A percentile compares a stretch with the other conserved stretches of the same genome.
phyloP scores from a whole-genome alignment of 2,329 filamentous ascomycete species.

The Zymoseptoria brevis region DNA sequence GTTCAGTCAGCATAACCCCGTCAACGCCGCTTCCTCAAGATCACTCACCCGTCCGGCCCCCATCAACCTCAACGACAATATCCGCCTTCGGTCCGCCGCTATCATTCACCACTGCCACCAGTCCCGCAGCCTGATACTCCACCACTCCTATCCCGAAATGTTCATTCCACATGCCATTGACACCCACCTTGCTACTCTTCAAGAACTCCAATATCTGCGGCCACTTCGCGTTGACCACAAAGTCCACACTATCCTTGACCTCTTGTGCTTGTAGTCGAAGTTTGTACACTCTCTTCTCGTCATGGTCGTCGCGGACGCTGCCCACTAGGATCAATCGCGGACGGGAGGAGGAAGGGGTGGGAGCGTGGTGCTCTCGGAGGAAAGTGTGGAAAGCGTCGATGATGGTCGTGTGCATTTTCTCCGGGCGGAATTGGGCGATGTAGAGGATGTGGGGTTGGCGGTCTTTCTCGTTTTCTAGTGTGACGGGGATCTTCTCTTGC shows the following conservation, averaged over 20 bases:
- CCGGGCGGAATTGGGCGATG: constrained; percentile 93
- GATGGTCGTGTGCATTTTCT: constrained; percentile 90
- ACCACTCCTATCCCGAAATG: constrained; percentile 98
- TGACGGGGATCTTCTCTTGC: constrained; percentile 64
- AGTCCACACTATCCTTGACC: constrained; percentile 76
- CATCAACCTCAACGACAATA: constrained; percentile 77
- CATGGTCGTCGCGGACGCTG: constrained; percentile 77
- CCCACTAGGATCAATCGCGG: constrained; percentile 78
- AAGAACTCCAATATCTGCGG: constrained; percentile 76
- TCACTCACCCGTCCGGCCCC: constrained; percentile 62
- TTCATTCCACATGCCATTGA: constrained; percentile 99
- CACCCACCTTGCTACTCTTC: constrained; percentile 68
- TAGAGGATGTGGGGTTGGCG: constrained; percentile 73
- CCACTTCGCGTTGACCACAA: constrained; percentile 86
- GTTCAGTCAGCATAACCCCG: constrained; percentile 6
- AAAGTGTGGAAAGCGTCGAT: constrained; percentile 77
- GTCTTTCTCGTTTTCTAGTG: constrained; percentile 56
- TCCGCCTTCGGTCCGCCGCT: constrained; percentile 89
- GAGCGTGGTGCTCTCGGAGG: constrained; percentile 48
- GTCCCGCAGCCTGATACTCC: constrained; percentile 90
- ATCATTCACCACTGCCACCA: constrained; percentile 88
- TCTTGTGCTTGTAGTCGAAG: constrained; percentile 76
- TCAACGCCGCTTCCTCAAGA: background rate
- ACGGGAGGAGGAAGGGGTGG: constrained; percentile 12
- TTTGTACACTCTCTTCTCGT: constrained; percentile 78